phyloP scores from a whole-genome alignment of 495 filamentous ascomycete species.

The Ramalina intermedia region DNA sequence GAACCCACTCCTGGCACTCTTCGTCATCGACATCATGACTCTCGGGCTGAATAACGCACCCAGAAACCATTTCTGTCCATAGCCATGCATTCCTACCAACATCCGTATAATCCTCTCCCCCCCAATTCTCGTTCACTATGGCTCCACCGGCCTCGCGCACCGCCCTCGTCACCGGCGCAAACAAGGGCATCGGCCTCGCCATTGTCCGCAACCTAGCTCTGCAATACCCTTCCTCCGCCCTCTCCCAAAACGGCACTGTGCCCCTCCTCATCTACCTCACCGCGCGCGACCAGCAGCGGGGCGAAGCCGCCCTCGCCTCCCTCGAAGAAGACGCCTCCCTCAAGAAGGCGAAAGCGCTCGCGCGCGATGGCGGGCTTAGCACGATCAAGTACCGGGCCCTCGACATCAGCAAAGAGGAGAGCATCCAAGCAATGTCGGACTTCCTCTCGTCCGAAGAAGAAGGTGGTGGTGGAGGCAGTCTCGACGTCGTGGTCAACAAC shows the following conservation, averaged over 20 bases:
- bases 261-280: constrained; percentile 37
- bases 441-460: constrained; percentile 29
- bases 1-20: too few species aligned
- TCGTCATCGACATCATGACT: too few species aligned
- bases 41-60: too few species aligned
- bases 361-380: constrained; percentile 25
- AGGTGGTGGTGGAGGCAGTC: constrained; percentile 17
- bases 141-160: constrained; percentile 5
- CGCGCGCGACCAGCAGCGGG: constrained; percentile 27
- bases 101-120: not conserved
- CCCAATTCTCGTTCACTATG: not conserved
- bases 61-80: not conserved
- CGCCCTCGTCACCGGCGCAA: constrained; percentile 14
- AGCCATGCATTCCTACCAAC: not conserved
- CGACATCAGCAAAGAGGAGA: constrained; percentile 28
- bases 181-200: constrained; percentile 15
- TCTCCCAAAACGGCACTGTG: constrained; percentile 20
- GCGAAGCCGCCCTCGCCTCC: constrained; percentile 26
- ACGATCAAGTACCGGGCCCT: constrained; percentile 28
- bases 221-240: constrained; percentile 31
- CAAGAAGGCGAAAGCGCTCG: constrained; percentile 26
- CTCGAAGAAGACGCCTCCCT: constrained; percentile 26
- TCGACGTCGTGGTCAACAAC: constrained; percentile 38
- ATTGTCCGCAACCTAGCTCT: constrained; percentile 21
- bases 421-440: constrained; percentile 24